phyloP scores from a whole-genome alignment of 345 rosid genomes.

The Aurinia saxatilis region DNA sequence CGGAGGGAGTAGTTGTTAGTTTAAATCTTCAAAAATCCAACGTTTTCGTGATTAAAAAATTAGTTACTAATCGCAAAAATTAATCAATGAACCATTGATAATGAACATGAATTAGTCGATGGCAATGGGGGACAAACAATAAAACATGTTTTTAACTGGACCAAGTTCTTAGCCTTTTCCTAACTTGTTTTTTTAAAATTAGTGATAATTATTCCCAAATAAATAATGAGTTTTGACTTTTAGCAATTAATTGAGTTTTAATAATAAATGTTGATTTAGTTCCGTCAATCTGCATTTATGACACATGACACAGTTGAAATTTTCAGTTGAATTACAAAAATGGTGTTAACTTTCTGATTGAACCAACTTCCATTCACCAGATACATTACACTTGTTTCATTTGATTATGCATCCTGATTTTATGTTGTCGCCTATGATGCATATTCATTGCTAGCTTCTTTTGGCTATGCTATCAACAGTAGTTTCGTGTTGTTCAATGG shows the following conservation, averaged over 20 bases:
- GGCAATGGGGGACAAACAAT: no score
- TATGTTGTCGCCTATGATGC: not conserved
- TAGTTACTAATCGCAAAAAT: no score
- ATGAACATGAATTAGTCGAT: no score
- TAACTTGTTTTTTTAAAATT: no score
- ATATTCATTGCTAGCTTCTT: not conserved
- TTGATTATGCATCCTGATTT: not conserved
- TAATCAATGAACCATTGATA: no score
- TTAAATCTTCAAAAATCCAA: no score
- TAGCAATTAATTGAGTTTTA: not conserved
- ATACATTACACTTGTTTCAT: not conserved
- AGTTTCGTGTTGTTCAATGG: not conserved
- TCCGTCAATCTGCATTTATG: not conserved
- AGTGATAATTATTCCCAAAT: not conserved
- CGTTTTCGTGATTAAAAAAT: no score
- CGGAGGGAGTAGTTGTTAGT: no score
- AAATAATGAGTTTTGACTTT: slow-evolving; percentile 1
- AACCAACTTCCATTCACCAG: not conserved
- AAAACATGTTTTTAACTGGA: no score
- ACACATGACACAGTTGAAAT: not conserved
- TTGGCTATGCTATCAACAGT: not conserved
- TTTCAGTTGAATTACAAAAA: no score
- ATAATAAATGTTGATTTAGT: not conserved
- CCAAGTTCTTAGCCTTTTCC: no score
- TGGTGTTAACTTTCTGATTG: not conserved